Evolutionary conservation across 2,329 filamentous ascomycete genomes (phyloP).

Genomic region (Ustulina deusta): DNA sequence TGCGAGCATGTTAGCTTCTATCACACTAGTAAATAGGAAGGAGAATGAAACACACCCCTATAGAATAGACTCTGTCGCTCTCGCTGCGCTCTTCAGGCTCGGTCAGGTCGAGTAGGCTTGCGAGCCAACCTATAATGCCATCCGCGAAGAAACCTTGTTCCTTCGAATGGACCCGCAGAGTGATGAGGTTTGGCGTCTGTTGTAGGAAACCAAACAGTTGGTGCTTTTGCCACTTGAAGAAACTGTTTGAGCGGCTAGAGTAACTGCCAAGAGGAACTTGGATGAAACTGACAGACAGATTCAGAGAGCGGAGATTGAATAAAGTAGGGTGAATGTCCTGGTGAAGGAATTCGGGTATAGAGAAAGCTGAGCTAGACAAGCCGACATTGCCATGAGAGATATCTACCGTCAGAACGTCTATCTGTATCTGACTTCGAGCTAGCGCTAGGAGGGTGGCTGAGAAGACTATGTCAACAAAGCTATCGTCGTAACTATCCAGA

Average conservation of each 20-base stretch:
- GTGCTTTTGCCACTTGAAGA: constrained; percentile 44
- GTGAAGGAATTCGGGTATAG: constrained; percentile 37
- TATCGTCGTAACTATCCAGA: constrained; percentile 41
- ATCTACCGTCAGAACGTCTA: constrained; percentile 39
- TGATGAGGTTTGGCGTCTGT: constrained; percentile 41
- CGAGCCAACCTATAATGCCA: constrained; percentile 43
- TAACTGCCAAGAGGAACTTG: constrained; percentile 40
- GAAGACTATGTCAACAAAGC: constrained; percentile 45
- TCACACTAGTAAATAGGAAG: neutral
- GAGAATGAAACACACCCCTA: neutral
- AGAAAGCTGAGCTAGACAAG: constrained; percentile 45
- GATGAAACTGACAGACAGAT: constrained; percentile 44
- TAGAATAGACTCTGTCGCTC: neutral
- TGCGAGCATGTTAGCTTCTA: constrained; percentile 4
- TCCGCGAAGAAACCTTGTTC: constrained; percentile 38
- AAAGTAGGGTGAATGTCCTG: constrained; percentile 35
- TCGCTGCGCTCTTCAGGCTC: neutral
- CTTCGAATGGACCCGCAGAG: constrained; percentile 39
- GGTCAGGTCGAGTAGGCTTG: constrained; percentile 26
- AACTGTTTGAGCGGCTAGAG: constrained; percentile 38
- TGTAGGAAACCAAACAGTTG: constrained; percentile 43
- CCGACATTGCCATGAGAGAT: constrained; percentile 40
- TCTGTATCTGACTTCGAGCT: constrained; percentile 32
- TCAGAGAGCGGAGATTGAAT: constrained; percentile 36
- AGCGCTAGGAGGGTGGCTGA: constrained; percentile 41